These are phyloP conservation scores for Neonectria magnoliae DNA, from an alignment of 2,329 filamentous ascomycete genomes.

Conservation along the genomic window DNA sequence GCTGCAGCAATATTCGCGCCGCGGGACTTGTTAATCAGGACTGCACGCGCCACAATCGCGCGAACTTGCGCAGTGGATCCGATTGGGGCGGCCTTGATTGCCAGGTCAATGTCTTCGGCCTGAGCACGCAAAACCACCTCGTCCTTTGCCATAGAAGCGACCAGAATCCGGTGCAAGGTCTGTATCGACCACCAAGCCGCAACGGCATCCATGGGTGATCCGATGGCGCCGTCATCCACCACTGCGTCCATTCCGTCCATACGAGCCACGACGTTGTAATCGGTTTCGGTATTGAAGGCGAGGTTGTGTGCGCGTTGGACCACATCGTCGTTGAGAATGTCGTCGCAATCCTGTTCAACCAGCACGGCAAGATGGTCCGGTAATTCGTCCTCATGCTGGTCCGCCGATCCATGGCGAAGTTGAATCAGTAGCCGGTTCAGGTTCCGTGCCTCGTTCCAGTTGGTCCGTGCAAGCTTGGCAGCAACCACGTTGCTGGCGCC, in stretches of 20 bases:
- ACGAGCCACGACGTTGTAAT: slow-evolving; percentile 68
- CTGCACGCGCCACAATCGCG: slow-evolving; percentile 67
- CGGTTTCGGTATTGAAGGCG: slow-evolving; percentile 84
- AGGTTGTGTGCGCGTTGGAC: slow-evolving; percentile 89
- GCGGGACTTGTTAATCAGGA: slow-evolving; percentile 64
- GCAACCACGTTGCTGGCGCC: slow-evolving; percentile 75
- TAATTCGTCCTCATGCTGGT: slow-evolving; percentile 67
- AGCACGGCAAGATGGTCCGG: slow-evolving; percentile 81
- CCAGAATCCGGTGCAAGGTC: slow-evolving; percentile 74
- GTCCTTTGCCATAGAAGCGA: slow-evolving; percentile 68
- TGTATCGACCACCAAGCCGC: slow-evolving; percentile 91
- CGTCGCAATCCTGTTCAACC: slow-evolving; percentile 81
- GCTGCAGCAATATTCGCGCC: slow-evolving; percentile 66
- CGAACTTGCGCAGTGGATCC: slow-evolving; percentile 76
- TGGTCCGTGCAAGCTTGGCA: slow-evolving; percentile 75
- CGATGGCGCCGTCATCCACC: slow-evolving; percentile 84
- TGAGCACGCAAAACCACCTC: slow-evolving; percentile 37
- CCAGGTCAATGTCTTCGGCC: slow-evolving; percentile 68
- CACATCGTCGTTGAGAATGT: slow-evolving; percentile 80
- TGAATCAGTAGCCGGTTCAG: slow-evolving; percentile 62
- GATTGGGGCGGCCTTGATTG: slow-evolving; percentile 78
- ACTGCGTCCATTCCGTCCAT: slow-evolving; percentile 84
- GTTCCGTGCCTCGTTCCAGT: slow-evolving; percentile 84
- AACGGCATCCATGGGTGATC: slow-evolving; percentile 87
- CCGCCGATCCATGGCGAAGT: slow-evolving; percentile 51